Percentiles rank a stretch among this genome's conserved stretches.
phyloP scores from a whole-genome alignment of 805 yeast species.

The Saturnispora mendoncae region DNA sequence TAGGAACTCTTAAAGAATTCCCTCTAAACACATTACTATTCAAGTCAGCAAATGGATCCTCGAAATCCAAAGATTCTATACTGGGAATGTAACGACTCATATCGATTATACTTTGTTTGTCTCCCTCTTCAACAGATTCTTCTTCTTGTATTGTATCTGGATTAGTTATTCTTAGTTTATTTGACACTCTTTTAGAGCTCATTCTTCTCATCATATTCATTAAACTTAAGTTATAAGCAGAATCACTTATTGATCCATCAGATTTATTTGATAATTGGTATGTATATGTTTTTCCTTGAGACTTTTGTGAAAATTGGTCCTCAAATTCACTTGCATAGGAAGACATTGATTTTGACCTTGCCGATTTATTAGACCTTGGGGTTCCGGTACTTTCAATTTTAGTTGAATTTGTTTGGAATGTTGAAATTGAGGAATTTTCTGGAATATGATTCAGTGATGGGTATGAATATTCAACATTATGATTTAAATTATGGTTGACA shows the following conservation, averaged over 20 bases:
- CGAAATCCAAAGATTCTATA: background rate
- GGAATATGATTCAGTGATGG: slow-evolving; percentile 16
- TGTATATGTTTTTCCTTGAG: background rate
- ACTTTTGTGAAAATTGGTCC: slow-evolving; percentile 1
- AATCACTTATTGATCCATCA: slow-evolving; percentile 6
- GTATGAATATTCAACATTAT: slow-evolving; percentile 8
- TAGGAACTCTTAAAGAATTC: background rate
- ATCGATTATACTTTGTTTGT: slow-evolving; percentile 3
- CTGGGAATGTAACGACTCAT: slow-evolving; percentile 1
- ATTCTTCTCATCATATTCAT: slow-evolving; percentile 7
- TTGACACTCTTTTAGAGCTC: slow-evolving; percentile 50
- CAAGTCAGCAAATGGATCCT: slow-evolving; percentile 4
- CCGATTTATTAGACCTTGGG: background rate
- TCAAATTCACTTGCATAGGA: slow-evolving; percentile 3
- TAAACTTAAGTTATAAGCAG: slow-evolving; percentile 1
- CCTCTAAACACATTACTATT: slow-evolving; percentile 1
- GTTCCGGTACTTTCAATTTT: background rate
- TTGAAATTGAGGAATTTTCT: slow-evolving; percentile 15
- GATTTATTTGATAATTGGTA: slow-evolving; percentile 3
- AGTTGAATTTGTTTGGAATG: slow-evolving; percentile 12
- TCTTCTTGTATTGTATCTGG: slow-evolving; percentile 35
- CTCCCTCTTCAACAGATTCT: background rate
- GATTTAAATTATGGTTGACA: slow-evolving; percentile 9
- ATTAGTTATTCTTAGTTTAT: slow-evolving; percentile 47
- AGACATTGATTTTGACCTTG: slow-evolving; percentile 3